Conservation (phyloP, 2,329 filamentous ascomycete species). For the Laburnicola sp. region DNA sequence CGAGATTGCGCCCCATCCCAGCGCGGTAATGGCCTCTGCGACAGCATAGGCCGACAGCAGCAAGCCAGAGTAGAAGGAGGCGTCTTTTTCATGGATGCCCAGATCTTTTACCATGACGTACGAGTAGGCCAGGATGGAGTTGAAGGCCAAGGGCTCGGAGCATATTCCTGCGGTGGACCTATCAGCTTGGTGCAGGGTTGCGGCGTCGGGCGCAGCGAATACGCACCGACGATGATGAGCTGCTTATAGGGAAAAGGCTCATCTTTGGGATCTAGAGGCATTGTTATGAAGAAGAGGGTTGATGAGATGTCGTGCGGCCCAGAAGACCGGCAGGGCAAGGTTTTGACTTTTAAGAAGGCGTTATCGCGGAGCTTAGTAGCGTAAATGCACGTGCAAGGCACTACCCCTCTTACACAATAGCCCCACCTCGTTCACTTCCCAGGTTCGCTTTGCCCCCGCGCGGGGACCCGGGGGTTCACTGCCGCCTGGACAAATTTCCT, state of each 20-base stretch:
- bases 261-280: slow-evolving; percentile 39
- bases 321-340: not conserved
- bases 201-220: not conserved
- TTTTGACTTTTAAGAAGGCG: slow-evolving; percentile 1
- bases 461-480: not conserved
- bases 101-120: slow-evolving; percentile 46
- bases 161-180: slow-evolving; percentile 69
- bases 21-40: slow-evolving; percentile 81
- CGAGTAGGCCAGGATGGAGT: slow-evolving; percentile 86
- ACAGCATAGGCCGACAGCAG: slow-evolving; percentile 90
- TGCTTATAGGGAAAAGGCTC: slow-evolving; percentile 52
- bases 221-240: slow-evolving; percentile 49
- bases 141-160: slow-evolving; percentile 89
- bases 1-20: slow-evolving; percentile 54
- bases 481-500: not conserved
- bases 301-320: not conserved
- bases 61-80: slow-evolving; percentile 82
- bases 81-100: slow-evolving; percentile 40
- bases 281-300: slow-evolving; percentile 5
- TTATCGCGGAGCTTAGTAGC: slow-evolving; percentile 2
- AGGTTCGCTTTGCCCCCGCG: not conserved
- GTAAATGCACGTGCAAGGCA: not conserved
- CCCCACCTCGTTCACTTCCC: not conserved
- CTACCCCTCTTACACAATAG: not conserved
- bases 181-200: slow-evolving; percentile 19